phyloP scores from a whole-genome alignment of 768 basidiomycete species.

The Pleurotus tuoliensis region DNA sequence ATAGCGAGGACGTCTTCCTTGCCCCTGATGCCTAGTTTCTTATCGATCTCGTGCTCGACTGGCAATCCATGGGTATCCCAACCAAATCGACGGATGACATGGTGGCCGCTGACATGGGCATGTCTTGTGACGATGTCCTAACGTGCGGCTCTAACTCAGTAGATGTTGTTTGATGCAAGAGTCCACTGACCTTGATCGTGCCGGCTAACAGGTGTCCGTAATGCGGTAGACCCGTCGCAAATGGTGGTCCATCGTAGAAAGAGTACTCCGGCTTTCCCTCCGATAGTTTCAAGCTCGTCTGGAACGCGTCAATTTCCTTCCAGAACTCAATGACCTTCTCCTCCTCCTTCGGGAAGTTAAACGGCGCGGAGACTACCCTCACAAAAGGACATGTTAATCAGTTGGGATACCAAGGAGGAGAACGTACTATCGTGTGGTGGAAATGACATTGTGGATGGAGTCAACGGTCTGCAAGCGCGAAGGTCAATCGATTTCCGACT shows the following conservation, averaged over 20 bases:
- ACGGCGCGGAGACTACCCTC: slow-evolving; percentile 61
- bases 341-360: slow-evolving; percentile 86
- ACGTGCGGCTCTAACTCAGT: too few species aligned
- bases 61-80: slow-evolving; percentile 99
- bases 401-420: not conserved
- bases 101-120: slow-evolving; percentile 88
- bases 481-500: slow-evolving; percentile 9
- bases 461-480: not conserved
- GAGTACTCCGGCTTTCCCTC: slow-evolving; percentile 88
- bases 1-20: slow-evolving; percentile 91
- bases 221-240: slow-evolving; percentile 95
- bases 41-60: slow-evolving; percentile 99
- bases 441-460: slow-evolving; percentile 50
- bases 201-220: slow-evolving; percentile 93
- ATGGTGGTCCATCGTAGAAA: slow-evolving; percentile 97
- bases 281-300: slow-evolving; percentile 88
- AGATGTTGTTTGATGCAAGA: too few species aligned
- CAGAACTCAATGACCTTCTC: slow-evolving; percentile 88
- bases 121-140: slow-evolving; percentile 98
- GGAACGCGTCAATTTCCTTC: slow-evolving; percentile 97
- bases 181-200: slow-evolving; percentile 74
- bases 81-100: slow-evolving; percentile 92
- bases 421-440: slow-evolving; percentile 68
- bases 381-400: slow-evolving; percentile 13
- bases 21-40: slow-evolving; percentile 86